These are phyloP conservation scores for Dryas integrifolia DNA, from an alignment of 331 rosid species.

Conservation along the genomic window DNA sequence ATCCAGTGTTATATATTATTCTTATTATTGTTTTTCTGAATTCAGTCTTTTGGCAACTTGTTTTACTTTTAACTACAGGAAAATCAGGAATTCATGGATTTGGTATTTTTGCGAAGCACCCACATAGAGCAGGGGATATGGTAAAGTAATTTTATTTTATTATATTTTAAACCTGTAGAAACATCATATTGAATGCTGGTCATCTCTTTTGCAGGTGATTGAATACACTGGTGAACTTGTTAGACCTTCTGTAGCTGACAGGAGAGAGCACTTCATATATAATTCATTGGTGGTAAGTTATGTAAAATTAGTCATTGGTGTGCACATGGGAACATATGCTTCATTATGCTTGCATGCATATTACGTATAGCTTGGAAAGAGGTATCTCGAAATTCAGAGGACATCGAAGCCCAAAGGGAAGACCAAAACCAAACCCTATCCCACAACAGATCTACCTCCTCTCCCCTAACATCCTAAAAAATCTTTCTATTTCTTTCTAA, in stretches of 20 bases:
- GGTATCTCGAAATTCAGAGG: too few species aligned
- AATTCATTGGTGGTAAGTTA: slow-evolving; percentile 91
- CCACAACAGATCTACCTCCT: too few species aligned
- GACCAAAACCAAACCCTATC: too few species aligned
- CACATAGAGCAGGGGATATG: slow-evolving; percentile 99
- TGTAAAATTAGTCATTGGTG: slow-evolving; percentile 11
- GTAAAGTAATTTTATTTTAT: slow-evolving; percentile 39
- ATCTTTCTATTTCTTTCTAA: too few species aligned
- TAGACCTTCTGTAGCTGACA: slow-evolving; percentile 91
- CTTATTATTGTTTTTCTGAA: background rate
- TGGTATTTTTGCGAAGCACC: slow-evolving; percentile 95
- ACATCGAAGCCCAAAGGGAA: too few species aligned
- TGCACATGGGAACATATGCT: slow-evolving; percentile 16
- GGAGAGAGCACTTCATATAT: slow-evolving; percentile 94
- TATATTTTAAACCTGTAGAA: slow-evolving; percentile 19
- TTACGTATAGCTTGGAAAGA: background rate
- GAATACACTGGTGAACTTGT: slow-evolving; percentile 96
- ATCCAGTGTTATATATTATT: background rate
- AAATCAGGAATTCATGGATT: slow-evolving; percentile 98
- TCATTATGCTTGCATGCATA: slow-evolving; percentile 7
- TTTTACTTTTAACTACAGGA: slow-evolving; percentile 46
- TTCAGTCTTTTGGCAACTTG: background rate
- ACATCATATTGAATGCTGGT: slow-evolving; percentile 12
- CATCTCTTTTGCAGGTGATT: slow-evolving; percentile 61
- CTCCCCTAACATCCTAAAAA: too few species aligned